These are phyloP conservation scores for Penicillium sclerotiorum DNA, from an alignment of 2,329 filamentous ascomycete species.

Conservation along the genomic window DNA sequence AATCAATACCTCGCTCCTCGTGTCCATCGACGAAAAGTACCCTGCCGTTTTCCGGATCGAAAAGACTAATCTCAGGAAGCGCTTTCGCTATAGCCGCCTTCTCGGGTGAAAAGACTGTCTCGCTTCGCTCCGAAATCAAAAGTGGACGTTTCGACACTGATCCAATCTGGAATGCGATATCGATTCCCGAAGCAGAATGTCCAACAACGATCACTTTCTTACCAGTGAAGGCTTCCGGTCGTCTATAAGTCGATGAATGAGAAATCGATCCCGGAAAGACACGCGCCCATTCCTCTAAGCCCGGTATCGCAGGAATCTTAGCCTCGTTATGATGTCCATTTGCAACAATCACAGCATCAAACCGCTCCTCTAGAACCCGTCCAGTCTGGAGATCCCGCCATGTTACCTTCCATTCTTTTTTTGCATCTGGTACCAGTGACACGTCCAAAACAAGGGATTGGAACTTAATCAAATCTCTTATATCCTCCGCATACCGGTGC, in stretches of 20 bases:
- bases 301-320: slow-evolving; percentile 7
- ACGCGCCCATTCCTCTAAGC: slow-evolving; percentile 6
- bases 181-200: slow-evolving; percentile 15
- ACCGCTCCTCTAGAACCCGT: background rate
- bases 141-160: slow-evolving; percentile 10
- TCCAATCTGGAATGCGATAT: slow-evolving; percentile 12
- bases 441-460: slow-evolving; percentile 9
- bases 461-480: slow-evolving; percentile 2
- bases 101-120: slow-evolving; percentile 4
- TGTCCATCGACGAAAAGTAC: slow-evolving; percentile 6
- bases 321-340: slow-evolving; percentile 17
- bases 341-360: slow-evolving; percentile 12
- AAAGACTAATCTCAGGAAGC: slow-evolving; percentile 5
- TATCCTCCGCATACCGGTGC: slow-evolving; percentile 12
- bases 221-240: slow-evolving; percentile 2
- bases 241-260: slow-evolving; percentile 12
- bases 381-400: too few species aligned
- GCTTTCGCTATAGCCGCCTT: background rate
- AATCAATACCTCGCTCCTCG: slow-evolving; percentile 7
- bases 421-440: too few species aligned
- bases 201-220: slow-evolving; percentile 19
- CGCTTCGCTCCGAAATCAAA: slow-evolving; percentile 11
- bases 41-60: background rate
- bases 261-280: slow-evolving; percentile 7
- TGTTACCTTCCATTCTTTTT: too few species aligned